Evolutionary conservation across 225 moss, liverwort and hornwort species (phyloP), one percentile per base, ranked within the genome.

Genomic region (Ulota crispa): DNA sequence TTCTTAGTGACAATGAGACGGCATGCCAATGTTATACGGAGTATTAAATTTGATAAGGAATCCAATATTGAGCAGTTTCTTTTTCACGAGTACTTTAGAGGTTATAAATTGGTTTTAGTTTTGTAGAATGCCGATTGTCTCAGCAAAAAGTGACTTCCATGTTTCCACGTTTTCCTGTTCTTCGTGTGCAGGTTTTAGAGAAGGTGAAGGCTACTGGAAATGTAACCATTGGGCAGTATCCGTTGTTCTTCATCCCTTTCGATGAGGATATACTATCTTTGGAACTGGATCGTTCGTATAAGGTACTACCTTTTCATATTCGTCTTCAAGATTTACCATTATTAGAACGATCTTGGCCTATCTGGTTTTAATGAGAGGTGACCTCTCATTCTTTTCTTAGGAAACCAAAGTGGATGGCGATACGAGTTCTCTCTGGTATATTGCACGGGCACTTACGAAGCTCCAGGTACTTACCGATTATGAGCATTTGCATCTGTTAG

Each of bases 371-470:
- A 83, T 66, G 50, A 41, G 50, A 59, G 39, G 7, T 75, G 30
- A 24, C 41, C 64, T 36, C 68, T 66, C 61, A 64, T 80, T 62
- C 43, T 13, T 88, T 67, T 74, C 42, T n/a, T 74, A 95, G 93
- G 99, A 99, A 85, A 88, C 78, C 71, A 95, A 95, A 89, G 98
- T 93, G 77, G 96, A 99, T 85, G 98, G 98, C 60, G 96, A 99
- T 69, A 86, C 87, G 52, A 92, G 96, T 91, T 90, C 98, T 56
- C 82, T 99, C 78, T 99, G 98, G 98, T 93, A 93, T 78, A 88
- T 91, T 82, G 94, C 93, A 68, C 91, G 91, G 55, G 98, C 96
- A 63, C 70, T 99, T 70, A 88, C 86, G 60, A 88, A 91, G 72
- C 92, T 99, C 81, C 95, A 95, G 95, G 95, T 95, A 84, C 65